phyloP scores from a whole-genome alignment of 2,329 filamentous ascomycete species.

The Colletotrichum tropicicola region DNA sequence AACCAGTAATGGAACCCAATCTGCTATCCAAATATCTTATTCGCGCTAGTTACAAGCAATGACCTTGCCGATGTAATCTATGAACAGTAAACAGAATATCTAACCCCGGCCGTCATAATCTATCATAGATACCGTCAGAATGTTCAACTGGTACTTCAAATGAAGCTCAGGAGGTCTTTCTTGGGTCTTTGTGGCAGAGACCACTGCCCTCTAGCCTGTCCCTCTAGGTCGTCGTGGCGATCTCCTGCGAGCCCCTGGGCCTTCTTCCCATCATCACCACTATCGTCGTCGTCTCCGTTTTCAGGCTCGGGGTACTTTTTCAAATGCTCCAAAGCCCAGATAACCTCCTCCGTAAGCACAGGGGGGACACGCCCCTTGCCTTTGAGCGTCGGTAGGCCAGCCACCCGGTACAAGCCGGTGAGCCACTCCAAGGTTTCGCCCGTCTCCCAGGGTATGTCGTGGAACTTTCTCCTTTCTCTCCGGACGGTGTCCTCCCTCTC shows the following conservation, averaged over 20 bases:
- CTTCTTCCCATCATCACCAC: neutral
- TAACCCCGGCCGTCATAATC: no score
- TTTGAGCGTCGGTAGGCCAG: conserved; percentile 56
- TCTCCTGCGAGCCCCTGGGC: neutral
- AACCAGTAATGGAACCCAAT: no score
- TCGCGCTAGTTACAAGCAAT: no score
- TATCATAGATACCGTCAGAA: no score
- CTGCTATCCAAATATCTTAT: no score
- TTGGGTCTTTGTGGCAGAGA: conserved; percentile 2
- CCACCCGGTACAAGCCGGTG: conserved; percentile 53
- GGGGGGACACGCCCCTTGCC: conserved; percentile 59
- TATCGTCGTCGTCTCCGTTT: conserved; percentile 20
- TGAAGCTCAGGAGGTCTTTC: conserved; percentile 19
- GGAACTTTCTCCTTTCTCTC: conserved; percentile 52
- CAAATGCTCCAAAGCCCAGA: conserved; percentile 58
- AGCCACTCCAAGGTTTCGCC: conserved; percentile 61
- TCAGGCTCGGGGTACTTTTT: conserved; percentile 55
- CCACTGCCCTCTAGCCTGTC: neutral
- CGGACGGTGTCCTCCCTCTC: conserved; percentile 42
- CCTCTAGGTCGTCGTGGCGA: neutral
- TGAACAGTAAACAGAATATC: no score
- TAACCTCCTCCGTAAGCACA: conserved; percentile 48
- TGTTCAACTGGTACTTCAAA: no score
- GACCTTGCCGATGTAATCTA: no score
- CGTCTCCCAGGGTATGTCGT: conserved; percentile 61